A percentile compares a stretch with the other conserved stretches of the same genome.
These are phyloP conservation scores for Hypericum perforatum DNA, from an alignment of 345 rosid species.

Conservation along the genomic window DNA sequence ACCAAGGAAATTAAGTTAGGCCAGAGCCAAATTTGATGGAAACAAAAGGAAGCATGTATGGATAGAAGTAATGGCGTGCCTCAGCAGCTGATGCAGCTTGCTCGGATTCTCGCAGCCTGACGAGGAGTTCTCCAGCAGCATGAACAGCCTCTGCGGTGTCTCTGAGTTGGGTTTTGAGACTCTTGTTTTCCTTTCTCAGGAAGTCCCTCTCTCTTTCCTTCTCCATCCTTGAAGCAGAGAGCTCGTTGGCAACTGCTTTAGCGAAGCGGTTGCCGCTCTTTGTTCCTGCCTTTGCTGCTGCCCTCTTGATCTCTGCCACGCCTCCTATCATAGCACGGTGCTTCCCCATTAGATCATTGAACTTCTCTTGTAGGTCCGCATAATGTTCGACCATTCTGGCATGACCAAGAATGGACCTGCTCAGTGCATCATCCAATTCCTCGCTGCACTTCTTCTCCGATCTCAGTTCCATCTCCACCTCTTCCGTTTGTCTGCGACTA, in stretches of 20 bases:
- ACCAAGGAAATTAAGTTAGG: too few species aligned
- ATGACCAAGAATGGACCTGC: slow-evolving; percentile 80
- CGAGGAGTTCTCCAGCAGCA: slow-evolving; percentile 95
- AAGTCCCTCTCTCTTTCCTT: slow-evolving; percentile 69
- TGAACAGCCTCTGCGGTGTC: slow-evolving; percentile 98
- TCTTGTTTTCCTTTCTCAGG: slow-evolving; percentile 67
- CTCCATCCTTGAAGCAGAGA: slow-evolving; percentile 66
- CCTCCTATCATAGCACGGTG: slow-evolving; percentile 73
- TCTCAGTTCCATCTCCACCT: slow-evolving; percentile 53
- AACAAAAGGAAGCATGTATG: background rate
- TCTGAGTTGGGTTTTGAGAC: slow-evolving; percentile 68
- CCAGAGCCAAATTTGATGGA: too few species aligned
- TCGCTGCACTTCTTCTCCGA: slow-evolving; percentile 54
- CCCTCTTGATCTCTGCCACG: slow-evolving; percentile 78
- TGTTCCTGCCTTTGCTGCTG: slow-evolving; percentile 74
- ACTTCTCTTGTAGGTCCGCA: slow-evolving; percentile 77
- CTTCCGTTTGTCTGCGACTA: slow-evolving; percentile 63
- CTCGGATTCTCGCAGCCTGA: slow-evolving; percentile 84
- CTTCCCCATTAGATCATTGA: slow-evolving; percentile 59
- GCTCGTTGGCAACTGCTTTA: slow-evolving; percentile 61
- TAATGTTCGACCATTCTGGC: slow-evolving; percentile 95
- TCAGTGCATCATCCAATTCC: slow-evolving; percentile 84
- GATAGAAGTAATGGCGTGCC: slow-evolving; percentile 30
- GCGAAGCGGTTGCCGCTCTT: slow-evolving; percentile 82
- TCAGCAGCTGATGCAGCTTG: slow-evolving; percentile 66